A percentile compares a stretch with the other conserved stretches of the same genome.
Conservation (phyloP, 768 basidiomycete genomes). For the Kwoniella europaea region DNA sequence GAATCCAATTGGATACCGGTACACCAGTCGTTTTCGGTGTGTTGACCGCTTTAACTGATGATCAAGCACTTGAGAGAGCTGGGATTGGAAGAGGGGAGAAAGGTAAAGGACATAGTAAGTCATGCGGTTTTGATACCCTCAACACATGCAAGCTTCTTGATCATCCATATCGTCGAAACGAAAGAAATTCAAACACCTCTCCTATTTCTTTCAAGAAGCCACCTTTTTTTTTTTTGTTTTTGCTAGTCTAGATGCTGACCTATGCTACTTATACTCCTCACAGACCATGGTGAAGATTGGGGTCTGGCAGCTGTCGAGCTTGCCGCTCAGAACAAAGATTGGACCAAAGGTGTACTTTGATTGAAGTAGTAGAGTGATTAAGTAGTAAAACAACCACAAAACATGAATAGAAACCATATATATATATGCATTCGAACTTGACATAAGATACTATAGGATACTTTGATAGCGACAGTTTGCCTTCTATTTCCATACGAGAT, state of each 20-base stretch:
- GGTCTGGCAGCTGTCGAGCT: conserved; percentile 89
- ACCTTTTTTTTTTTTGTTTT: background rate
- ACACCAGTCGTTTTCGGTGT: conserved; percentile 97
- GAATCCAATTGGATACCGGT: conserved; percentile 88
- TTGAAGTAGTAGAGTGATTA: background rate
- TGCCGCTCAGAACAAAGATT: conserved; percentile 46
- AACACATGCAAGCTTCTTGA: background rate
- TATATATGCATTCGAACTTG: background rate
- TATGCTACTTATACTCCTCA: background rate
- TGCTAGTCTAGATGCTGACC: conserved; percentile 12
- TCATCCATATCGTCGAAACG: background rate
- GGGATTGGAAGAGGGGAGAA: conserved; percentile 72
- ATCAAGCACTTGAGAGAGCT: conserved; percentile 93
- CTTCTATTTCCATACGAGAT: no score
- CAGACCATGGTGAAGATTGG: conserved; percentile 91
- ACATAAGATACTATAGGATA: no score
- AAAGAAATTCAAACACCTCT: no score
- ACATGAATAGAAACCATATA: background rate
- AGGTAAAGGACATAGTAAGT: conserved; percentile 77
- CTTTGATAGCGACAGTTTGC: no score
- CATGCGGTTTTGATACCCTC: background rate
- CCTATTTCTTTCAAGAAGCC: no score
- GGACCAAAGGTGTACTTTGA: conserved; percentile 47
- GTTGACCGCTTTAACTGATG: conserved; percentile 85
- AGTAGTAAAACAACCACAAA: background rate